phyloP scores from a whole-genome alignment of 192 early-diverging fungal species.

The Backusella luteola region DNA sequence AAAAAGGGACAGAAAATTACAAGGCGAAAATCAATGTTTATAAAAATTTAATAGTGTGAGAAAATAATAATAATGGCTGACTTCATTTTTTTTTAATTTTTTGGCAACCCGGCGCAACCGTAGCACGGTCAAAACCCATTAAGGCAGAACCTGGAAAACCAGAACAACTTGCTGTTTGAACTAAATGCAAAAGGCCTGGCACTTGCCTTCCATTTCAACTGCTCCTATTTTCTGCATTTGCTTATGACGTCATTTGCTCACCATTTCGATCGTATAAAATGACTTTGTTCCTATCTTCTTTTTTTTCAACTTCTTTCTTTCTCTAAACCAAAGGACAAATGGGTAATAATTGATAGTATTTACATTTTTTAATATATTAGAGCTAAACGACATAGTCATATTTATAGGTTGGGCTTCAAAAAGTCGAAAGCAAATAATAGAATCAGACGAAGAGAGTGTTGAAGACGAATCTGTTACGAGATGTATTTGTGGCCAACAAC shows the following conservation, averaged over 20 bases:
- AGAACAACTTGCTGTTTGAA: too few species aligned
- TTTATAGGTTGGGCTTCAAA: neutral
- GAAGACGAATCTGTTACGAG: conserved; percentile 50
- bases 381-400: neutral
- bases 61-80: conserved; percentile 2
- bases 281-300: neutral
- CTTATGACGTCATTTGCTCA: neutral
- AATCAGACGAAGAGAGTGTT: conserved; percentile 45
- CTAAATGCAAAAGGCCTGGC: too few species aligned
- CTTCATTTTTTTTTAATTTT: neutral
- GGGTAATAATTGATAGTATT: neutral
- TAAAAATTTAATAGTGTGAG: neutral
- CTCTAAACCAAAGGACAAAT: neutral
- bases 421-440: neutral
- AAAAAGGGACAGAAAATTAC: neutral
- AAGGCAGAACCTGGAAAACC: neutral
- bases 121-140: neutral
- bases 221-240: too few species aligned
- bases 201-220: too few species aligned
- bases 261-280: neutral
- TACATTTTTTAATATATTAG: neutral
- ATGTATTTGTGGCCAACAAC: conserved; percentile 50
- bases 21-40: neutral
- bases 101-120: neutral
- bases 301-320: neutral